Conservation (phyloP, 2,329 filamentous ascomycete species). For the Microdochium bolleyi region DNA sequence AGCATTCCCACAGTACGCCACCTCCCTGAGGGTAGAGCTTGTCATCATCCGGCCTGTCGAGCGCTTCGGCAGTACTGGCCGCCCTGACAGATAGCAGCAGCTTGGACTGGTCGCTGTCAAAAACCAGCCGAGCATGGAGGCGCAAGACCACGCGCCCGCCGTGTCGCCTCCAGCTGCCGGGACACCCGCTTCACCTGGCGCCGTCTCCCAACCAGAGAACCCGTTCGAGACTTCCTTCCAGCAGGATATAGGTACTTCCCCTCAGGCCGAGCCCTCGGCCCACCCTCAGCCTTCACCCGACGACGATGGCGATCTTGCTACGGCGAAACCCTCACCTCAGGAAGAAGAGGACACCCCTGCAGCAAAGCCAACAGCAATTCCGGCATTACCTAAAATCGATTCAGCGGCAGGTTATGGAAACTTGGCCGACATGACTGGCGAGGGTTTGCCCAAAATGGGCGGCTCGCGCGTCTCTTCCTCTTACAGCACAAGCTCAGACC, state of each 20-base stretch:
- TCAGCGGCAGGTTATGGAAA: not conserved
- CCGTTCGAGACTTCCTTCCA: not conserved
- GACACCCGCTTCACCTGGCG: not conserved
- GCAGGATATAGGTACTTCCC: not conserved
- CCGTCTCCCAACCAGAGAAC: not conserved
- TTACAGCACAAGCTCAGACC: conserved; percentile 33
- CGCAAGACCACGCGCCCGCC: not conserved
- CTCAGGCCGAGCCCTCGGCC: not conserved
- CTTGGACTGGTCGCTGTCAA: not conserved
- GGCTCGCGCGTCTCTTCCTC: conserved; percentile 22
- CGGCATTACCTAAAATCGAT: not conserved
- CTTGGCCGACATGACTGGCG: not conserved
- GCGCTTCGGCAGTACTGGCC: not conserved
- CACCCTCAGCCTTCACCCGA: not conserved
- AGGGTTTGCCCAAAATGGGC: not conserved
- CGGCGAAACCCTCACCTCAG: not conserved
- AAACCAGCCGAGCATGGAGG: not conserved
- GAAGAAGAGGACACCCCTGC: not conserved
- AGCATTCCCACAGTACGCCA: too few species aligned
- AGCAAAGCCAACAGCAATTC: not conserved
- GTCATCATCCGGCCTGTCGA: not conserved
- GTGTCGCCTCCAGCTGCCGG: too few species aligned
- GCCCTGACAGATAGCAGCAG: not conserved
- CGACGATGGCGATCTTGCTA: not conserved
- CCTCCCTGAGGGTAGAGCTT: not conserved